Base-by-base conservation (phyloP, 768 basidiomycete genomes). In the Rhodotorula paludigena region DNA sequence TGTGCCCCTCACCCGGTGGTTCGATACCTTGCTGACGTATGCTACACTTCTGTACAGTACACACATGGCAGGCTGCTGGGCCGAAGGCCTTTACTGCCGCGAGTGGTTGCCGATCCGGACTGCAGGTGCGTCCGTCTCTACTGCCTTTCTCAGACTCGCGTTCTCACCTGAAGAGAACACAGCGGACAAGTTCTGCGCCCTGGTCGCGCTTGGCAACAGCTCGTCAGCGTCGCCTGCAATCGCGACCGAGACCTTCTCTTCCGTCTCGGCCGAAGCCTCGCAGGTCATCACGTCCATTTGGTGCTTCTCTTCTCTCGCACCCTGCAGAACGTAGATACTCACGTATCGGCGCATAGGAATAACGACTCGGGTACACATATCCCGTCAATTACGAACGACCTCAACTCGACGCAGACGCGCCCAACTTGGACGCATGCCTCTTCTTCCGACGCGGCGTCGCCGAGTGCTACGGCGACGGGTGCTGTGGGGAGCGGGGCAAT, bases 41-140 rank as follows among this genome's bases (percentile, higher is more conserved):
- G 25, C 23, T 6, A n/a, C n/a, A 6, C 32, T 3, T 23, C 15
- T n/a, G n/a, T n/a, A 11, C 42, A 71, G 69, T 47, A 52, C 55
- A 32, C 64, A 64, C n/a, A 63, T 72, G 28, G 70, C 66, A 12
- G 58, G 57, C 38, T 72, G 70, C 59, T 72, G 70, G 70, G 70
- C 62, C 20, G 35, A 52, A 16, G 70, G 70, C 0, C 35, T 32
- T 5, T 72, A 68, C 63, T 72, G 70, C 60, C 44, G 57, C 36
- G 70, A 72, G 39, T 72, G 70, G 70, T 48, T 63, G 9, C 70
- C 70, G 3, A 21, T 71, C 32, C 57, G 60, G 32, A 66, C 48
- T 9, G 63, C 63, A 28, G 56, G 63, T 64, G 3, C 49, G 57
- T n/a, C 41, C 14, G n/a, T 49, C 45, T 12, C n/a, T 23, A 20